phyloP scores from a whole-genome alignment of 2,329 filamentous ascomycete genomes.

The Cercospora citrullina region DNA sequence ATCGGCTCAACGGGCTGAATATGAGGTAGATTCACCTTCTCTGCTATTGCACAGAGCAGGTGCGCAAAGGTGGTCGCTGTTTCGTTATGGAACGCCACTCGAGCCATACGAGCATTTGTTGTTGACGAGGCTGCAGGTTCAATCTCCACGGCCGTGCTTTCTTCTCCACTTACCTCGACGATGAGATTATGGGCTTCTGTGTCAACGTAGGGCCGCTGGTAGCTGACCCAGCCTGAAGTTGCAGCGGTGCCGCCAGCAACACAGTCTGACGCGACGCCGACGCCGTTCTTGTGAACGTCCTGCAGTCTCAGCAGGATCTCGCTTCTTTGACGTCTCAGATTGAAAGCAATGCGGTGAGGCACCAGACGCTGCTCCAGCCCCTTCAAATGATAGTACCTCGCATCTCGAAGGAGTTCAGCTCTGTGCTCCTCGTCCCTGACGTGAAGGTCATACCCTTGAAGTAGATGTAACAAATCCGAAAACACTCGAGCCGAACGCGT shows the following conservation, averaged over 20 bases:
- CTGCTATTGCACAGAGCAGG: constrained; percentile 77
- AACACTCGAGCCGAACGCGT: constrained; percentile 83
- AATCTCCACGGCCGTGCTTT: constrained; percentile 41
- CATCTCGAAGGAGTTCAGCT: constrained; percentile 75
- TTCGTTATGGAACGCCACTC: constrained; percentile 71
- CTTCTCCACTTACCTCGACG: constrained; percentile 73
- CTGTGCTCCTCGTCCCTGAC: constrained; percentile 77
- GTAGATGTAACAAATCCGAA: constrained; percentile 73
- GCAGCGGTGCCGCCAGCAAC: neutral
- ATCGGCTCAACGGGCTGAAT: constrained; percentile 63
- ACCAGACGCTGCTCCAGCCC: constrained; percentile 86
- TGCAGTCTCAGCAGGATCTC: constrained; percentile 81
- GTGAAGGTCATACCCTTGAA: constrained; percentile 79
- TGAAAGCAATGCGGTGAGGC: constrained; percentile 72
- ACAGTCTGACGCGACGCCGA: constrained; percentile 62
- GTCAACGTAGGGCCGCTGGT: constrained; percentile 84
- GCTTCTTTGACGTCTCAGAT: constrained; percentile 63
- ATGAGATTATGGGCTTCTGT: constrained; percentile 71
- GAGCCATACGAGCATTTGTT: constrained; percentile 31
- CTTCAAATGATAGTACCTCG: constrained; percentile 89
- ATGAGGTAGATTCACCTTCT: constrained; percentile 70
- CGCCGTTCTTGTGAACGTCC: constrained; percentile 84
- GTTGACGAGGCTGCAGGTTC: constrained; percentile 14
- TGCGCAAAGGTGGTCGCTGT: constrained; percentile 69
- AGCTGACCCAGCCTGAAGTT: constrained; percentile 64